These are phyloP conservation scores for Apocynum venetum DNA, from an alignment of 257 asterid species.

Conservation along the genomic window DNA sequence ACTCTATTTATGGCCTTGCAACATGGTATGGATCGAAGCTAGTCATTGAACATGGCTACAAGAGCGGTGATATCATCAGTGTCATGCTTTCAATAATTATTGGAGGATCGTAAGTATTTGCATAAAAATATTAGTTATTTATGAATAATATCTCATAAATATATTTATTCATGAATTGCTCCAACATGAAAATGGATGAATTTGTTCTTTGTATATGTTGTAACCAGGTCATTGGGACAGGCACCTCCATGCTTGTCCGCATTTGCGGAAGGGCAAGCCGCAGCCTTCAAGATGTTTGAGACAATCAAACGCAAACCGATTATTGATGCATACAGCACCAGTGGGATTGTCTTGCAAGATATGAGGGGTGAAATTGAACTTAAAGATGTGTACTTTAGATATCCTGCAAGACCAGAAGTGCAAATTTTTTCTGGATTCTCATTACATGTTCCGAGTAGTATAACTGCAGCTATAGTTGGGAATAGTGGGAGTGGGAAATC, in stretches of 20 bases:
- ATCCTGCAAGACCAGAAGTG: slow-evolving; percentile 71
- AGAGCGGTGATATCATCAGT: slow-evolving; percentile 46
- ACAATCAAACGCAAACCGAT: slow-evolving; percentile 44
- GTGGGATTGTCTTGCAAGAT: slow-evolving; percentile 42
- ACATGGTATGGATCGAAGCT: slow-evolving; percentile 59
- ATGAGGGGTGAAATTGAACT: slow-evolving; percentile 62
- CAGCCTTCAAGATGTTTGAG: slow-evolving; percentile 59
- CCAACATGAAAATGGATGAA: neutral
- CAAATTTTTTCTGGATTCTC: slow-evolving; percentile 59
- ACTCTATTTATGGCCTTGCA: slow-evolving; percentile 51
- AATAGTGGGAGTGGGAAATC: slow-evolving; percentile 90
- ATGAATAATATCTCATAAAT: no score
- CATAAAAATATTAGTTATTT: no score
- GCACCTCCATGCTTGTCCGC: slow-evolving; percentile 50
- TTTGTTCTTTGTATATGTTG: neutral
- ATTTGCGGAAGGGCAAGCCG: slow-evolving; percentile 60
- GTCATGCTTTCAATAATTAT: slow-evolving; percentile 50
- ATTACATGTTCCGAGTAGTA: slow-evolving; percentile 39
- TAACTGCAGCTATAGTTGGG: slow-evolving; percentile 67
- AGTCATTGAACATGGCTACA: slow-evolving; percentile 39
- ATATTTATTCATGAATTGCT: neutral
- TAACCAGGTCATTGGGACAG: slow-evolving; percentile 55
- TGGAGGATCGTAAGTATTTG: slow-evolving; percentile 57
- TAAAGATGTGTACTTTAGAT: slow-evolving; percentile 49
- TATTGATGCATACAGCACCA: slow-evolving; percentile 43